Conservation (phyloP, 768 basidiomycete species). For the Podaxis mareebaensis region DNA sequence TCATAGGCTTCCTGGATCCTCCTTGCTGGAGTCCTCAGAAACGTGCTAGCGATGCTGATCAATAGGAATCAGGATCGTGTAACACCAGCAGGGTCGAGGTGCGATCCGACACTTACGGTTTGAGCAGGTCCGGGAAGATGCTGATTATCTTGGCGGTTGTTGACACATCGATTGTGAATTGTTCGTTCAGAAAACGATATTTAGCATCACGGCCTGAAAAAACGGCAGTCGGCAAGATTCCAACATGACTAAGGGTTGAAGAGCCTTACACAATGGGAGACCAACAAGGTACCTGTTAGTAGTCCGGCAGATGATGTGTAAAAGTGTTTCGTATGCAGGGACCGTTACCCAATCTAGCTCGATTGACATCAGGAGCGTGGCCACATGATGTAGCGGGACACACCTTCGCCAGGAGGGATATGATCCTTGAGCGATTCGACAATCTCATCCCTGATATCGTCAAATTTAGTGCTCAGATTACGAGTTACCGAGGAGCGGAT, state of each 20-base stretch:
- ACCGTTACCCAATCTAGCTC: conserved; percentile 35
- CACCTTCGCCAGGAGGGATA: conserved; percentile 1
- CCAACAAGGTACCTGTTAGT: conserved; percentile 35
- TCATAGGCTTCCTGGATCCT: conserved; percentile 7
- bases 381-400: not conserved
- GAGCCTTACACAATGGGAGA: conserved; percentile 14
- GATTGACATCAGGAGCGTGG: not conserved
- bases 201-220: conserved; percentile 34
- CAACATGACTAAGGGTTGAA: not conserved
- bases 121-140: conserved; percentile 37
- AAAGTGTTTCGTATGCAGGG: conserved; percentile 26
- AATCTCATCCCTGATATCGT: conserved; percentile 46
- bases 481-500: conserved; percentile 31
- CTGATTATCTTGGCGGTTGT: conserved; percentile 28
- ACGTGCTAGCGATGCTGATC: conserved; percentile 4
- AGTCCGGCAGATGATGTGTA: conserved; percentile 35
- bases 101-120: conserved; percentile 32
- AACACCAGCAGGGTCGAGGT: not conserved
- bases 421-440: conserved; percentile 37
- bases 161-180: conserved; percentile 33
- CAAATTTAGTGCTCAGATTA: conserved; percentile 30
- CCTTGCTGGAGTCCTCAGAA: conserved; percentile 15
- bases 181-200: conserved; percentile 30
- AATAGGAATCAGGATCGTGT: not conserved
- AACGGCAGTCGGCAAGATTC: not conserved